Evolutionary conservation across 2,329 filamentous ascomycete genomes (phyloP), one percentile per base, ranked within the genome.

Genomic region (Fusarium bulbicola): DNA sequence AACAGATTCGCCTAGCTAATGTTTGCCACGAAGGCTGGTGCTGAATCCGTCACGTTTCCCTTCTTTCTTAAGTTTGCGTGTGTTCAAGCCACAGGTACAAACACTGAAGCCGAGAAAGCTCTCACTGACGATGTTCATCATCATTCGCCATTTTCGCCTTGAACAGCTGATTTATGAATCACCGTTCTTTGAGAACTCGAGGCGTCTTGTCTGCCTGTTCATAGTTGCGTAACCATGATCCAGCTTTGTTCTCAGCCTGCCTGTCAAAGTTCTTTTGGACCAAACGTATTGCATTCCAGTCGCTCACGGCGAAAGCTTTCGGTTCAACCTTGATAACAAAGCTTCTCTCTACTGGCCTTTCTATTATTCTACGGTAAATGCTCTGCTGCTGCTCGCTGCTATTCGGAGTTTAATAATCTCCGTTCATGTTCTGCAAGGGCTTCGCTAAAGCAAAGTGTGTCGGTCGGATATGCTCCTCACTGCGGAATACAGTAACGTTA

Each of bases 221-320:
- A 45, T 7, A 21, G 14, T 53, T 37, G 13, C 36, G 20, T 20
- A 54, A 16, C 21, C 34, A 26, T 58, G 32, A 49, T 39, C 49
- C 30, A 34, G 32, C n/a, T 40, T 52, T 46, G 37, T 39, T 30
- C 46, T 40, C 15, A 62, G 45, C 49, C n/a, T 28, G 28, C 26
- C 32, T n/a, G n/a, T 18, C 24, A 52, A 63, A 43, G 50, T 61
- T 32, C 46, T 30, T 21, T 26, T n/a, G 36, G 53, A 56, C 34
- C 53, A 66, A 54, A 68, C 7, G 24, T 43, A 20, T 26, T 57
- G 52, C 61, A 70, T 52, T 56, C 63, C 70, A 63, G 64, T 46
- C 42, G 7, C 37, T 28, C 24, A 16, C 18, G 14, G 28, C 37
- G 30, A 39, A 66, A 30, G 42, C 43, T 63, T 26, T 42, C 28